Evolutionary conservation across 352 stramenopile species (phyloP), one percentile per base, ranked within the genome.

Genomic region (Phytopythium mirpurense): DNA sequence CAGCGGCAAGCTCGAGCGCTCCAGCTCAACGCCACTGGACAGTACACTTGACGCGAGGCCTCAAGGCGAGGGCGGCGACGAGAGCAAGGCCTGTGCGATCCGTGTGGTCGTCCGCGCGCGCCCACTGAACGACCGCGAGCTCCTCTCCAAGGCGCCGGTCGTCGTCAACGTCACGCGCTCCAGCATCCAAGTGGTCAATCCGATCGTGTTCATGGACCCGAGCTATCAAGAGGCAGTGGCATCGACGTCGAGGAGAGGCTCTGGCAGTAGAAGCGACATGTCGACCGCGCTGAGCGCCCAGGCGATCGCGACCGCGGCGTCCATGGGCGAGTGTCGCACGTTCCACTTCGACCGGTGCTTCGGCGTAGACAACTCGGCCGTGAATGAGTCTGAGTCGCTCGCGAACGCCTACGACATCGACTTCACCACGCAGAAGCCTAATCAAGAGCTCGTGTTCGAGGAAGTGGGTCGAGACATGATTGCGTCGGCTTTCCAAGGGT

Each of bases 301-400:
- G 9, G 70, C 54, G 1, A 43, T 88, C 6, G 48, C 60, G 2
- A 70, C 75, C 0, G 76, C 79, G 2, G 63, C 51, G 2, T 57
- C 61, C 0, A 71, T 68, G 2, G 75, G 75, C 11, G 74, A 86
- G 51, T 87, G 71, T 47, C 78, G 78, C 18, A 69, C 62, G 5
- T 93, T 93, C 67, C 67, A 86, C 49, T 93, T 91, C 51, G 83
- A 93, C 42, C 76, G 77, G 8, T 93, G 80, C 56, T 91, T 90
- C 56, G 78, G 80, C 4, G 65, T 79, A 2, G 53, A 73, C 26
- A 70, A 68, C 24, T 51, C 60, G 15, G 61, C 54, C 0, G 52
- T 37, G 7, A 70, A 57, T 3, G 65, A 74, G 9, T 60, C 68
- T 15, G 26, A 56, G 41, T 65, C 64, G 18, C 71, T 72, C 26